Evolutionary conservation across 2,329 filamentous ascomycete species (phyloP).

Genomic region (Zymoseptoria brevis): DNA sequence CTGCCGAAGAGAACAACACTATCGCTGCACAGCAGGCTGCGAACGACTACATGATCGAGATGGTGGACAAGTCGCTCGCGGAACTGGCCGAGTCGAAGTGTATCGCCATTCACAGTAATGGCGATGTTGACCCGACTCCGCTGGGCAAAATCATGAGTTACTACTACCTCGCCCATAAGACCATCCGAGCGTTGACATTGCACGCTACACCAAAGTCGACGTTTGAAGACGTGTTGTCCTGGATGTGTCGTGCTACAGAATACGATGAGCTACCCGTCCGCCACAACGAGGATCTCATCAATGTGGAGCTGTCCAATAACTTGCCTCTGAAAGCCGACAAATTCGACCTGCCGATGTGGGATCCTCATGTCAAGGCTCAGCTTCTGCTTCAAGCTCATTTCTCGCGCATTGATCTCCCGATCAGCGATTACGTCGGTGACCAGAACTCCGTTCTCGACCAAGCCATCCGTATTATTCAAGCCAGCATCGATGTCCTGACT

Average conservation of each 20-base stretch:
- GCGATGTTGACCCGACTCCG: constrained; percentile 80
- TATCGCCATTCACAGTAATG: constrained; percentile 73
- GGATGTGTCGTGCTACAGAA: constrained; percentile 90
- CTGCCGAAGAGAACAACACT: constrained; percentile 83
- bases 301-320: constrained; percentile 76
- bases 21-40: constrained; percentile 76
- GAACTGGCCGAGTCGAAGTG: constrained; percentile 81
- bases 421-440: constrained; percentile 94
- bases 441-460: constrained; percentile 84
- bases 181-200: constrained; percentile 73
- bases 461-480: constrained; percentile 92
- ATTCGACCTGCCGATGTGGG: constrained; percentile 84
- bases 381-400: constrained; percentile 91
- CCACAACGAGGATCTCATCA: constrained; percentile 97
- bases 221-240: constrained; percentile 76
- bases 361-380: constrained; percentile 95
- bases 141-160: constrained; percentile 99
- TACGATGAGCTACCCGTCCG: constrained; percentile 97
- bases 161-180: constrained; percentile 92
- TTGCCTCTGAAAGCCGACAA: constrained; percentile 60
- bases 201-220: constrained; percentile 67
- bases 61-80: constrained; percentile 77
- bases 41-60: constrained; percentile 87
- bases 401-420: constrained; percentile 83
- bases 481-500: constrained; percentile 84